phyloP scores from a whole-genome alignment of 306 rosid species.

The Astragalus glycyphyllos region DNA sequence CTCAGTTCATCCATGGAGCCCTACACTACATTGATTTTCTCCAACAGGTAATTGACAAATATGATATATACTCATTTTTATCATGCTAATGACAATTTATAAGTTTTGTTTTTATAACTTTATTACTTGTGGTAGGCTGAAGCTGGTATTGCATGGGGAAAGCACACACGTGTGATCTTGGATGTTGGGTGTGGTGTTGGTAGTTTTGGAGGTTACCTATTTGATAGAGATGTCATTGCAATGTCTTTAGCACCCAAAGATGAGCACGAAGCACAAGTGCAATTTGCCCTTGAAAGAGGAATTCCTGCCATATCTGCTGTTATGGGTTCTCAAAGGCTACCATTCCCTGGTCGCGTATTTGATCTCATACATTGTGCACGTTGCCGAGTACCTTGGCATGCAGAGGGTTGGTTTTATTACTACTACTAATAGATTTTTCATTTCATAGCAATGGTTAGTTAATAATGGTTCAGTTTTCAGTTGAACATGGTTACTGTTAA shows the following conservation, averaged over 20 bases:
- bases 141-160: constrained; percentile 75
- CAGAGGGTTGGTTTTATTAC: constrained; percentile 57
- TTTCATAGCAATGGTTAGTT: neutral
- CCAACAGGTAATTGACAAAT: too few relatives aligned
- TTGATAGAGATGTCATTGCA: constrained; percentile 80
- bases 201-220: constrained; percentile 88
- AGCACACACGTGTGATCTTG: constrained; percentile 70
- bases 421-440: constrained; percentile 11
- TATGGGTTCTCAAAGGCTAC: constrained; percentile 92
- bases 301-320: constrained; percentile 94
- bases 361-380: constrained; percentile 86
- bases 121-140: constrained; percentile 61
- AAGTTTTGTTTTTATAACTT: neutral
- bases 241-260: constrained; percentile 98
- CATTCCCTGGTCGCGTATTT: constrained; percentile 79
- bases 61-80: constrained; percentile 38
- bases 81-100: neutral
- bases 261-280: constrained; percentile 97
- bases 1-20: constrained; percentile 94
- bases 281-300: constrained; percentile 93
- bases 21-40: constrained; percentile 85
- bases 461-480: neutral
- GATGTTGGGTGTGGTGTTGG: constrained; percentile 99
- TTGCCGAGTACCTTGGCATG: constrained; percentile 95
- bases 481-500: constrained; percentile 9